Evolutionary conservation across 2,329 filamentous ascomycete genomes (phyloP).

Genomic region (Rhynchosporium agropyri): DNA sequence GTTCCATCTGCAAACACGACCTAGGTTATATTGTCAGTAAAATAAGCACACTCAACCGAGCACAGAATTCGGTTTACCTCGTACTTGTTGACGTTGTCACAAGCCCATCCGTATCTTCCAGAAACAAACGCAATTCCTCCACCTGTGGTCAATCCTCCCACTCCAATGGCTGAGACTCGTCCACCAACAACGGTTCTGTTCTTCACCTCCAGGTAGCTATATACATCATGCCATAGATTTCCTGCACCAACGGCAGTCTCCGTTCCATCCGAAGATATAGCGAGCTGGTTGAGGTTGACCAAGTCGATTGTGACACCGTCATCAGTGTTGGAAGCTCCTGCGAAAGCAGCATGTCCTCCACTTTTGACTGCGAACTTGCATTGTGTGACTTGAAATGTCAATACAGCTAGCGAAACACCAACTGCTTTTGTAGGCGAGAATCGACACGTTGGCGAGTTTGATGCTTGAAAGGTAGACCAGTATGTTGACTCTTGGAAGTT

Average conservation of each 20-base stretch:
- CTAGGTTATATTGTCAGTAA: constrained; percentile 5
- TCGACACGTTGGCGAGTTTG: constrained; percentile 29
- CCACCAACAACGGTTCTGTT: constrained; percentile 46
- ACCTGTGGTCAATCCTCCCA: constrained; percentile 31
- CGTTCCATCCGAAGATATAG: constrained; percentile 37
- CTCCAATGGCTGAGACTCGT: constrained; percentile 37
- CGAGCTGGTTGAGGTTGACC: constrained; percentile 36
- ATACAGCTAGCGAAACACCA: constrained; percentile 31
- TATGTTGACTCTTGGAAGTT: constrained; percentile 35
- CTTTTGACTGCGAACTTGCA: constrained; percentile 36
- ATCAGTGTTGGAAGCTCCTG: constrained; percentile 54
- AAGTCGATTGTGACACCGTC: constrained; percentile 55
- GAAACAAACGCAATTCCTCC: constrained; percentile 36
- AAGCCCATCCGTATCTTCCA: constrained; percentile 50
- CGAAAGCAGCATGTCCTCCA: constrained; percentile 37
- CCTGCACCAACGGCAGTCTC: constrained; percentile 45
- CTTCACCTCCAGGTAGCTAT: constrained; percentile 41
- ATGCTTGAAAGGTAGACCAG: constrained; percentile 39
- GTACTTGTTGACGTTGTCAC: constrained; percentile 50
- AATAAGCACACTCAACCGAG: not conserved
- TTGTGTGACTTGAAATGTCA: constrained; percentile 18
- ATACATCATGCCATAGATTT: constrained; percentile 46
- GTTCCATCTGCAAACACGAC: constrained; percentile 38
- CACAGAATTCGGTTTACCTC: constrained; percentile 35
- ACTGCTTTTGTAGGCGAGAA: constrained; percentile 27